Percentiles rank a stretch among this genome's conserved stretches.
phyloP scores from a whole-genome alignment of 2,329 filamentous ascomycete genomes.

The Penicillium sp. region DNA sequence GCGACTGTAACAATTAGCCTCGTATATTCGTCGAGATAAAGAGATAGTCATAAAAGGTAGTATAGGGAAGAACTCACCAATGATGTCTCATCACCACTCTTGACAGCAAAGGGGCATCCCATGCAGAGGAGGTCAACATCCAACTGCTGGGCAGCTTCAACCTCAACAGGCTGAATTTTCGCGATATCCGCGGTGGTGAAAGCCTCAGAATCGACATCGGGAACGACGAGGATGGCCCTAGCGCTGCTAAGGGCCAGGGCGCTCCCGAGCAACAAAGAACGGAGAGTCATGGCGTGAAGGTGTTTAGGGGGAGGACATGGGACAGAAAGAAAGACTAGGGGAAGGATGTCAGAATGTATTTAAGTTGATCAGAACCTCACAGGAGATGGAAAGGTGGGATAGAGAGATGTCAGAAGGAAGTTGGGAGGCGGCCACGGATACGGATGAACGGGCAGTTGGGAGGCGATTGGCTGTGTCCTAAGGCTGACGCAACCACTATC shows the following conservation, averaged over 20 bases:
- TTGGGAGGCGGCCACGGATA: conserved; percentile 1
- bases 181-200: conserved; percentile 30
- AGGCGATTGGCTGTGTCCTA: background rate
- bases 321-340: conserved; percentile 11
- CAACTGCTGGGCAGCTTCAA: conserved; percentile 32
- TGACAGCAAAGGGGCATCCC: conserved; percentile 47
- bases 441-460: background rate
- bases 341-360: background rate
- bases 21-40: background rate
- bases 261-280: conserved; percentile 41
- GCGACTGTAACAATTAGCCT: conserved; percentile 29
- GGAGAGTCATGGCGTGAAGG: conserved; percentile 38
- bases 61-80: conserved; percentile 36
- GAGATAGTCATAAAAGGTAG: background rate
- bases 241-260: conserved; percentile 40
- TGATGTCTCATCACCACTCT: conserved; percentile 40
- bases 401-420: conserved; percentile 5
- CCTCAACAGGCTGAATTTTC: conserved; percentile 31
- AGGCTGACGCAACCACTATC: conserved; percentile 16
- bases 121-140: conserved; percentile 41
- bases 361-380: background rate
- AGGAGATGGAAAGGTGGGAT: background rate
- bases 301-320: conserved; percentile 19
- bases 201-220: conserved; percentile 36
- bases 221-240: conserved; percentile 45